Percentiles rank a stretch among this genome's conserved stretches.
Conservation (phyloP, 768 basidiomycete genomes). For the Dentipellis fragilis region DNA sequence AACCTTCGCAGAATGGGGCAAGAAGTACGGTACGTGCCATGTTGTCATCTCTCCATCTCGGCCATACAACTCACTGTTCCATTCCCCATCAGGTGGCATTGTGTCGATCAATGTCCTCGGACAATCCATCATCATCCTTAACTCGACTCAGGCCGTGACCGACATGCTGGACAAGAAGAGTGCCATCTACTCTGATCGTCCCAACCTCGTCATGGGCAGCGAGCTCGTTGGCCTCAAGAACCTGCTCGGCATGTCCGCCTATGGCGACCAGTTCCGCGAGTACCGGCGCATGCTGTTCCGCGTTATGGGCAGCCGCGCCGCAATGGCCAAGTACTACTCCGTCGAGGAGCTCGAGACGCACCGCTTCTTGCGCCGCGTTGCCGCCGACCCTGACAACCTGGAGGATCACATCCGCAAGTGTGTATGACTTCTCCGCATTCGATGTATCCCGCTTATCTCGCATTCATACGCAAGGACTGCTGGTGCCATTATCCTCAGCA, state of each 20-base stretch:
- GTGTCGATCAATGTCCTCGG: conserved; percentile 19
- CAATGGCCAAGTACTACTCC: background rate
- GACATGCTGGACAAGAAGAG: conserved; percentile 39
- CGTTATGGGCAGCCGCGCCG: conserved; percentile 24
- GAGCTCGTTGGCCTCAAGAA: conserved; percentile 32
- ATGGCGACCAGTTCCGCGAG: conserved; percentile 32
- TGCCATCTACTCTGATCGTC: conserved; percentile 38
- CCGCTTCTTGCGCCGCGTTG: conserved; percentile 3
- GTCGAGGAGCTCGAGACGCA: conserved; percentile 9
- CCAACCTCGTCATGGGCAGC: conserved; percentile 35
- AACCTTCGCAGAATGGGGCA: background rate
- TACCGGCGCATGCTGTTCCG: conserved; percentile 36
- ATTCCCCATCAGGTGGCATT: conserved; percentile 1
- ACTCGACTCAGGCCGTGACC: conserved; percentile 28
- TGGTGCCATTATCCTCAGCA: conserved; percentile 18
- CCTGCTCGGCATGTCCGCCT: conserved; percentile 34
- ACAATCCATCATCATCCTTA: conserved; percentile 38
- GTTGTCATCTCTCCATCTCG: background rate
- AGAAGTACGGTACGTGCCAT: background rate
- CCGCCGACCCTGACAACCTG: conserved; percentile 1
- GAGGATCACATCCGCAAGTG: conserved; percentile 4
- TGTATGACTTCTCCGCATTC: background rate
- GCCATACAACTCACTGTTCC: too few species aligned
- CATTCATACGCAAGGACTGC: conserved; percentile 13
- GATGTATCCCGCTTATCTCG: too few species aligned